A percentile compares a stretch with the other conserved stretches of the same genome.
Conservation (phyloP, 495 filamentous ascomycete genomes). For the Elasticomyces elasticus region DNA sequence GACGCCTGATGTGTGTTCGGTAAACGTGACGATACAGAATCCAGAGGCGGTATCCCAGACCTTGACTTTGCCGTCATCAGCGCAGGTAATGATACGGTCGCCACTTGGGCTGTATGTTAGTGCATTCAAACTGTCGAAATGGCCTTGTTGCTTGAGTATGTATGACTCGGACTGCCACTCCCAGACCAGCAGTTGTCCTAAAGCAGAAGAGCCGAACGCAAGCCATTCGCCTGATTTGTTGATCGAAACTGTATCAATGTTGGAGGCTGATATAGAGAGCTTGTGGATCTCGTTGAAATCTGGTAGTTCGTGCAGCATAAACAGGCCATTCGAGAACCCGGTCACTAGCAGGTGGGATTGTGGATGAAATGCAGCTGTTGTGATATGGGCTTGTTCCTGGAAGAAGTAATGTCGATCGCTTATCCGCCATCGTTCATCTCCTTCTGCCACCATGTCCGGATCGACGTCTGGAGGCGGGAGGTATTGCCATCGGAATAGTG, state of each 20-base stretch:
- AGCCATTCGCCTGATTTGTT: slow-evolving; percentile 95
- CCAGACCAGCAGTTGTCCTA: slow-evolving; percentile 93
- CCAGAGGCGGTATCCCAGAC: slow-evolving; percentile 95
- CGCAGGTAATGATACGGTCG: slow-evolving; percentile 79
- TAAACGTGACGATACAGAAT: slow-evolving; percentile 96
- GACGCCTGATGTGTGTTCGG: slow-evolving; percentile 88
- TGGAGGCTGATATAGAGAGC: slow-evolving; percentile 86
- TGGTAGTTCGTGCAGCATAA: slow-evolving; percentile 90
- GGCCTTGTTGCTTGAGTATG: slow-evolving; percentile 93
- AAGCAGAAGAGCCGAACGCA: slow-evolving; percentile 91
- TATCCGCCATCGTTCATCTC: slow-evolving; percentile 70
- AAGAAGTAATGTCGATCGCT: slow-evolving; percentile 80
- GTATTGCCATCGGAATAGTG: slow-evolving; percentile 57
- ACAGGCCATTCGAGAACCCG: slow-evolving; percentile 89
- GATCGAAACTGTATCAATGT: slow-evolving; percentile 85
- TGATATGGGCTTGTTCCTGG: slow-evolving; percentile 72
- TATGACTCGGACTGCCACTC: slow-evolving; percentile 99
- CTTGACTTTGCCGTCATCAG: slow-evolving; percentile 96
- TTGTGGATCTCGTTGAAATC: slow-evolving; percentile 93
- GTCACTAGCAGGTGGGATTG: slow-evolving; percentile 79
- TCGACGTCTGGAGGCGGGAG: slow-evolving; percentile 34
- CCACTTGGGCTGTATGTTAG: slow-evolving; percentile 90
- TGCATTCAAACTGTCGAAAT: slow-evolving; percentile 93
- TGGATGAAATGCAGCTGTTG: slow-evolving; percentile 78
- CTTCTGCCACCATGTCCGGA: slow-evolving; percentile 44